A percentile compares a stretch with the other conserved stretches of the same genome.
These are phyloP conservation scores for Phytopythium delawarense DNA, from an alignment of 352 stramenopile genomes.

Conservation along the genomic window DNA sequence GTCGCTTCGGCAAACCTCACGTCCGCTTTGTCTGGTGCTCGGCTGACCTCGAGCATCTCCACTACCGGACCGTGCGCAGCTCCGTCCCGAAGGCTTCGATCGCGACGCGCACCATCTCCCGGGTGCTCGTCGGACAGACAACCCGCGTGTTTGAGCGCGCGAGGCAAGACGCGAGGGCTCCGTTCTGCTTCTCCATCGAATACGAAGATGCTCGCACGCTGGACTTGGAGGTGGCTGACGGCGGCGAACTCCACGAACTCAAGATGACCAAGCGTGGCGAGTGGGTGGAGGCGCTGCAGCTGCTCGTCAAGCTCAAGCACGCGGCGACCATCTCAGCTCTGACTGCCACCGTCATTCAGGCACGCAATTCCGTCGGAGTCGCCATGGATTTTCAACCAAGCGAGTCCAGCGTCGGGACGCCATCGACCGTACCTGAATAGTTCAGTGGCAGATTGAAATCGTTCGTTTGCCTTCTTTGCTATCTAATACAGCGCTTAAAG, in stretches of 20 bases:
- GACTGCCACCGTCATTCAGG: background rate
- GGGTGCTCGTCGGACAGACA: constrained; percentile 40
- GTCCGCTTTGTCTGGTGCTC: constrained; percentile 83
- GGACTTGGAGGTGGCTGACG: constrained; percentile 52
- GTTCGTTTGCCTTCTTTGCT: background rate
- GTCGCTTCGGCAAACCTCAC: constrained; percentile 66
- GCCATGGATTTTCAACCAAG: background rate
- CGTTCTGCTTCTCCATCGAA: constrained; percentile 71
- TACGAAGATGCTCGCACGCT: constrained; percentile 76
- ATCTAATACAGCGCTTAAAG: background rate
- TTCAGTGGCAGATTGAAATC: background rate
- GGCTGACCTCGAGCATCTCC: constrained; percentile 63
- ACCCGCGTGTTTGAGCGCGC: constrained; percentile 65
- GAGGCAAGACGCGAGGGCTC: constrained; percentile 39
- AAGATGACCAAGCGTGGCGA: constrained; percentile 58
- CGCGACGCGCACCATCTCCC: constrained; percentile 40
- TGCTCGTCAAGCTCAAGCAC: constrained; percentile 63
- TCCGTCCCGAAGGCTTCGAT: constrained; percentile 50
- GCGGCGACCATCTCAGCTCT: constrained; percentile 11
- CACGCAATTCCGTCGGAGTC: background rate
- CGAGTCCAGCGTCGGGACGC: background rate
- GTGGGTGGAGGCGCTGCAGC: constrained; percentile 70
- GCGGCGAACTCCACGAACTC: constrained; percentile 19
- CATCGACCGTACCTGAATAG: background rate
- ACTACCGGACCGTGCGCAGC: constrained; percentile 60